phyloP scores from a whole-genome alignment of 805 yeast genomes.

The Diddensiella transvaalensis region DNA sequence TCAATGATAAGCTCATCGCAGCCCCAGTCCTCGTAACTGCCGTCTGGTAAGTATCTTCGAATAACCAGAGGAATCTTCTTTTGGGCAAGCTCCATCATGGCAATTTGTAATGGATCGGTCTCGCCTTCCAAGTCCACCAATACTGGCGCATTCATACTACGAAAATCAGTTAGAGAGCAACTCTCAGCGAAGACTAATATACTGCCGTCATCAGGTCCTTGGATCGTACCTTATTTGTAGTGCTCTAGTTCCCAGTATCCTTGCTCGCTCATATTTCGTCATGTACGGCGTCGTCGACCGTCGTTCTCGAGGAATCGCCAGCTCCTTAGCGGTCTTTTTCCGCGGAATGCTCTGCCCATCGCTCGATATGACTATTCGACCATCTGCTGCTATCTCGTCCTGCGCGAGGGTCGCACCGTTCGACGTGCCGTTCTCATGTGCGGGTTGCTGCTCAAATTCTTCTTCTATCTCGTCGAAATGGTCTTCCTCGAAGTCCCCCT shows the following conservation, averaged over 20 bases:
- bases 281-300: slow-evolving; percentile 96
- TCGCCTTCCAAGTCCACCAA: slow-evolving; percentile 98
- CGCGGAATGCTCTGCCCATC: slow-evolving; percentile 46
- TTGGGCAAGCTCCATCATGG: slow-evolving; percentile 94
- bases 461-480: slow-evolving; percentile 74
- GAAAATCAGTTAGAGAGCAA: too few species aligned
- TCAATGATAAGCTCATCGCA: slow-evolving; percentile 96
- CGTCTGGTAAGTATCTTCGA: slow-evolving; percentile 95
- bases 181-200: too few species aligned
- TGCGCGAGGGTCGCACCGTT: slow-evolving; percentile 35
- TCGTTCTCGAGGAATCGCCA: slow-evolving; percentile 83
- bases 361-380: slow-evolving; percentile 68
- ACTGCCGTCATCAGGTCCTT: too few species aligned
- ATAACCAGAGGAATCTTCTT: slow-evolving; percentile 92
- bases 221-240: slow-evolving; percentile 56
- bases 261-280: slow-evolving; percentile 98
- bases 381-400: slow-evolving; percentile 60
- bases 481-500: slow-evolving; percentile 81
- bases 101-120: slow-evolving; percentile 96
- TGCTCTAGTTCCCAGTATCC: slow-evolving; percentile 96
- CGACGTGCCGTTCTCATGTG: slow-evolving; percentile 34
- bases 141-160: slow-evolving; percentile 95
- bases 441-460: slow-evolving; percentile 37
- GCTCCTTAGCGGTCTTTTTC: slow-evolving; percentile 68
- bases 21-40: slow-evolving; percentile 97